Evolutionary conservation across 2,329 filamentous ascomycete species (phyloP).

Genomic region (Aspergillus amoenus): DNA sequence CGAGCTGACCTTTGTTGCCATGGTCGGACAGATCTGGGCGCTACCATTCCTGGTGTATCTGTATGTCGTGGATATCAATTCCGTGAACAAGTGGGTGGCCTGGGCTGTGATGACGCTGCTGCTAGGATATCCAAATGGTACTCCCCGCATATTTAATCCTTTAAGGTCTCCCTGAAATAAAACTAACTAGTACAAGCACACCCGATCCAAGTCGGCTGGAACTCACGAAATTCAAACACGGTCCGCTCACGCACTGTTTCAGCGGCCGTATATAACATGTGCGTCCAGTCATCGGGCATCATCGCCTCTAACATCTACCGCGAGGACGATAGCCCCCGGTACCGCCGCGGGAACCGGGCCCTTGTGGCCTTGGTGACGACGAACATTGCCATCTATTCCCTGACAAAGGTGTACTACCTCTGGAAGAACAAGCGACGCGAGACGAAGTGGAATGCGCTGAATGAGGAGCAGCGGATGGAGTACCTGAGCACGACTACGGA

Average conservation of each 20-base stretch:
- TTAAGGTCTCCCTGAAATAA: background rate
- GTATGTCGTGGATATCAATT: conserved; percentile 44
- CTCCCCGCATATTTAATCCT: background rate
- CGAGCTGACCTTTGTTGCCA: conserved; percentile 51
- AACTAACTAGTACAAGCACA: conserved; percentile 41
- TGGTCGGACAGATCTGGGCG: conserved; percentile 54
- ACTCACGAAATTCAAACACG: conserved; percentile 40
- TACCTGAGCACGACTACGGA: conserved; percentile 33
- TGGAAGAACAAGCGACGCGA: conserved; percentile 20
- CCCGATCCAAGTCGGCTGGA: conserved; percentile 49
- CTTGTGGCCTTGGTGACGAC: conserved; percentile 52
- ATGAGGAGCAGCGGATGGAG: conserved; percentile 24
- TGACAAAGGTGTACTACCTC: conserved; percentile 33
- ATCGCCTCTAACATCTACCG: conserved; percentile 38
- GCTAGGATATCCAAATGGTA: conserved; percentile 52
- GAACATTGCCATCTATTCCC: conserved; percentile 48
- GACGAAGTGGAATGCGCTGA: conserved; percentile 34
- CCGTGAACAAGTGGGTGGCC: conserved; percentile 51
- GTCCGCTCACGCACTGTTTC: conserved; percentile 40
- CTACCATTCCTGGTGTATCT: conserved; percentile 55
- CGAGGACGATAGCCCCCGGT: conserved; percentile 7
- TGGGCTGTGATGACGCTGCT: conserved; percentile 54
- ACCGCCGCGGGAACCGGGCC: conserved; percentile 34
- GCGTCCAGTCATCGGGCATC: conserved; percentile 34
- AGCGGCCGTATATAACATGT: conserved; percentile 42